Percentiles rank a stretch among this genome's conserved stretches.
phyloP scores from a whole-genome alignment of 257 asterid genomes.

The Lycium ferocissimum region DNA sequence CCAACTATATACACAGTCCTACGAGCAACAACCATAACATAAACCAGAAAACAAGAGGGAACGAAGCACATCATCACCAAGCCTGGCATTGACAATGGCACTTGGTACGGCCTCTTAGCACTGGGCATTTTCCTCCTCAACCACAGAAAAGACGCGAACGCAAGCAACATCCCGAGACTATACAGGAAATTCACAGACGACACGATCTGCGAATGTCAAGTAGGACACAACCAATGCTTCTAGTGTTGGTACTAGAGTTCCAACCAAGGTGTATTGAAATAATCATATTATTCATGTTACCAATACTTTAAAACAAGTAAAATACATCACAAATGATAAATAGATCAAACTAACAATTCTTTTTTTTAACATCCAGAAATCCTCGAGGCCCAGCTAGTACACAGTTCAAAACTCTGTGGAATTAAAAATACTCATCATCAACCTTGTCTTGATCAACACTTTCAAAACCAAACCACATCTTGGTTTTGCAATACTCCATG shows the following conservation, averaged over 20 bases:
- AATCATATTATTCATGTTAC: not conserved
- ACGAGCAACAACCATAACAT: conserved; percentile 60
- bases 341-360: conserved; percentile 8
- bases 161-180: conserved; percentile 69
- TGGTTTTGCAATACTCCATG: conserved; percentile 57
- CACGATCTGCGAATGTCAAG: conserved; percentile 48
- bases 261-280: not conserved
- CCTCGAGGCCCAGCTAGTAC: not conserved
- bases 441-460: conserved; percentile 24
- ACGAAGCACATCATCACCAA: conserved; percentile 59
- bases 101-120: conserved; percentile 54
- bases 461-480: conserved; percentile 42
- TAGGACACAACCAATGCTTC: conserved; percentile 52
- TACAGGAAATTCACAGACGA: conserved; percentile 69
- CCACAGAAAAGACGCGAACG: conserved; percentile 62
- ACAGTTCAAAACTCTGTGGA: not conserved
- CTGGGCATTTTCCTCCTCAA: conserved; percentile 48
- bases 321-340: not conserved
- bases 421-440: not conserved
- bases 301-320: not conserved
- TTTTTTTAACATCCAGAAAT: not conserved
- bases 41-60: conserved; percentile 62
- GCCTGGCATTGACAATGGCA: conserved; percentile 53
- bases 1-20: conserved; percentile 57
- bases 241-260: conserved; percentile 36